Conservation (phyloP, 805 yeast species). For the Candida peoriensis region DNA sequence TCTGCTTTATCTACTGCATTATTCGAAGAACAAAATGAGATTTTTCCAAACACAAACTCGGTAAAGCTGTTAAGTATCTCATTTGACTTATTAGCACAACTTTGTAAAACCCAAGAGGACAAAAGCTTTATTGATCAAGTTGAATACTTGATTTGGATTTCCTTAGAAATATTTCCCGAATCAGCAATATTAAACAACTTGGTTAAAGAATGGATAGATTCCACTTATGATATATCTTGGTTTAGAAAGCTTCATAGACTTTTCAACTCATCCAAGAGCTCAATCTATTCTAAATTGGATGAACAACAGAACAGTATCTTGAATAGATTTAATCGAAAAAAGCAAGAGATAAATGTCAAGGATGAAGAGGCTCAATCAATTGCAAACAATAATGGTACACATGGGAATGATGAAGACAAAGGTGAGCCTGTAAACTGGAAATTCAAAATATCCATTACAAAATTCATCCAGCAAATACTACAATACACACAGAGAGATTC, state of each 20-base stretch:
- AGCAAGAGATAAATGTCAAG: constrained; percentile 31
- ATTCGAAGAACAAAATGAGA: constrained; percentile 33
- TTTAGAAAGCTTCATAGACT: constrained; percentile 48
- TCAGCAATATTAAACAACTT: constrained; percentile 40
- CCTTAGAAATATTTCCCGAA: constrained; percentile 39
- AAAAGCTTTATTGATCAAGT: constrained; percentile 39
- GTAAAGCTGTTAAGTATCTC: constrained; percentile 36
- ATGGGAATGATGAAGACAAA: constrained; percentile 13
- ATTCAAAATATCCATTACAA: constrained; percentile 43
- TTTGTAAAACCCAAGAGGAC: constrained; percentile 50
- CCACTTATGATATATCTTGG: constrained; percentile 49
- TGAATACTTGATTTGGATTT: constrained; percentile 58
- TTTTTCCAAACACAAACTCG: constrained; percentile 44
- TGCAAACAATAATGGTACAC: constrained; percentile 23
- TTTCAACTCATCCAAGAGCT: constrained; percentile 39
- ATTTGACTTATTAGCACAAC: constrained; percentile 52
- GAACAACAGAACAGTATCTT: constrained; percentile 38
- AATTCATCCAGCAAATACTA: constrained; percentile 40
- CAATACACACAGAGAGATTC: constrained; percentile 33
- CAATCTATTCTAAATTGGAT: constrained; percentile 36
- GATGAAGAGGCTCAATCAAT: constrained; percentile 46
- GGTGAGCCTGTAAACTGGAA: constrained; percentile 56
- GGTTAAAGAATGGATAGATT: constrained; percentile 57
- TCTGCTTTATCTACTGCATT: constrained; percentile 28
- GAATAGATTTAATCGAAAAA: constrained; percentile 30